phyloP scores from a whole-genome alignment of 371 early-diverging fungal species.

The Mortierella sp. region DNA sequence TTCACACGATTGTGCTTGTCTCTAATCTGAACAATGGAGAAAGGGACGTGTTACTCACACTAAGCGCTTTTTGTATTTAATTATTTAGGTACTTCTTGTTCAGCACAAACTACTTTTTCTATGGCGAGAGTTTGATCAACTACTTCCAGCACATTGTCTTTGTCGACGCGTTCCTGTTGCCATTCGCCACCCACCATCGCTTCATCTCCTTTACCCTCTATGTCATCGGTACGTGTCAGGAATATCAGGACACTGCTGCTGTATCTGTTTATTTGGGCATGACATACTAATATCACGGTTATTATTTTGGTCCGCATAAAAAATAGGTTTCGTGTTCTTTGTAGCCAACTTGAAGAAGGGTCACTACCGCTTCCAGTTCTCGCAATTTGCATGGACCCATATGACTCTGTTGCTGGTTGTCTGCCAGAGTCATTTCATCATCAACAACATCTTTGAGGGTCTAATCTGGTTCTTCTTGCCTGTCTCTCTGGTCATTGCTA shows the following conservation, averaged over 20 bases:
- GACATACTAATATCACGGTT: background rate
- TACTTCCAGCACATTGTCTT: constrained; percentile 85
- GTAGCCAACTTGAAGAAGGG: constrained; percentile 94
- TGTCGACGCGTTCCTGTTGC: constrained; percentile 85
- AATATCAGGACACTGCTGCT: background rate
- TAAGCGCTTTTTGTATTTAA: background rate
- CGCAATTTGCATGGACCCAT: constrained; percentile 96
- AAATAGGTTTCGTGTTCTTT: constrained; percentile 91
- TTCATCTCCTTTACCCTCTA: constrained; percentile 95
- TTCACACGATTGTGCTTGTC: background rate
- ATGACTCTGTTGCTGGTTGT: constrained; percentile 94
- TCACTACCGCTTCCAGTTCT: constrained; percentile 90
- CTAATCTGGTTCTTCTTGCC: constrained; percentile 98
- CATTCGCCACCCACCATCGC: constrained; percentile 92
- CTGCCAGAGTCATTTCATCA: constrained; percentile 92
- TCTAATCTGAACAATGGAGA: constrained; percentile 21
- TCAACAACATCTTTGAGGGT: constrained; percentile 98
- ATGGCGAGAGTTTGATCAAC: constrained; percentile 93
- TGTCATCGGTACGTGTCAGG: constrained; percentile 69
- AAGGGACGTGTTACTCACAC: background rate
- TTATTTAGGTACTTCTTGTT: constrained; percentile 82
- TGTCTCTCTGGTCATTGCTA: constrained; percentile 92
- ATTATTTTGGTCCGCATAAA: background rate
- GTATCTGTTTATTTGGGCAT: background rate
- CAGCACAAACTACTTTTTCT: constrained; percentile 92